These are phyloP conservation scores for Setaria viridis DNA, from an alignment of 202 grass and related monocot genomes.

Conservation along the genomic window DNA sequence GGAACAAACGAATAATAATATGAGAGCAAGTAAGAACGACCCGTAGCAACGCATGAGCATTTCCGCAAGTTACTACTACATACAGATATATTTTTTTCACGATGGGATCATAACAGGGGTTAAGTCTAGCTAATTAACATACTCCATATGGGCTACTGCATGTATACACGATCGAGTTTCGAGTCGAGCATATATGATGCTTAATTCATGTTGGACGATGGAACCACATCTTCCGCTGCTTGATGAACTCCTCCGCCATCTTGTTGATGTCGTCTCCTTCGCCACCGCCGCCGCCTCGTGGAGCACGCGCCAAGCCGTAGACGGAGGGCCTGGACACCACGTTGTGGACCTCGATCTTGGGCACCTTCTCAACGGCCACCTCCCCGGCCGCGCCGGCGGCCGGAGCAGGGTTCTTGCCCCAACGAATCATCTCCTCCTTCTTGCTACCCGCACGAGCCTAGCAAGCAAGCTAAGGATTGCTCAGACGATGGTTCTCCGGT, in stretches of 20 bases:
- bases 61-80: not conserved
- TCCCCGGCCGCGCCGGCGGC: not conserved
- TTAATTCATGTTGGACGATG: not conserved
- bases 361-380: conserved; percentile 39
- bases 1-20: no score
- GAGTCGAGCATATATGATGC: not conserved
- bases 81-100: not conserved
- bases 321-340: not conserved
- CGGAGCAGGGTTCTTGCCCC: conserved; percentile 11
- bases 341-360: conserved; percentile 6
- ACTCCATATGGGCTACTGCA: not conserved
- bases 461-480: not conserved
- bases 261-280: conserved; percentile 32
- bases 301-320: not conserved
- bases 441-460: not conserved
- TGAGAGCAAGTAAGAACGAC: no score
- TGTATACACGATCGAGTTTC: no score
- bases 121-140: not conserved
- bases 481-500: not conserved
- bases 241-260: conserved; percentile 40
- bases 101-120: not conserved
- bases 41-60: no score
- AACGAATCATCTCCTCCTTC: not conserved
- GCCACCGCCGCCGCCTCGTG: not conserved
- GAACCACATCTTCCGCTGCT: not conserved